A percentile compares a stretch with the other conserved stretches of the same genome.
These are phyloP conservation scores for Venturia pyrina DNA, from an alignment of 2,329 filamentous ascomycete species.

Conservation along the genomic window DNA sequence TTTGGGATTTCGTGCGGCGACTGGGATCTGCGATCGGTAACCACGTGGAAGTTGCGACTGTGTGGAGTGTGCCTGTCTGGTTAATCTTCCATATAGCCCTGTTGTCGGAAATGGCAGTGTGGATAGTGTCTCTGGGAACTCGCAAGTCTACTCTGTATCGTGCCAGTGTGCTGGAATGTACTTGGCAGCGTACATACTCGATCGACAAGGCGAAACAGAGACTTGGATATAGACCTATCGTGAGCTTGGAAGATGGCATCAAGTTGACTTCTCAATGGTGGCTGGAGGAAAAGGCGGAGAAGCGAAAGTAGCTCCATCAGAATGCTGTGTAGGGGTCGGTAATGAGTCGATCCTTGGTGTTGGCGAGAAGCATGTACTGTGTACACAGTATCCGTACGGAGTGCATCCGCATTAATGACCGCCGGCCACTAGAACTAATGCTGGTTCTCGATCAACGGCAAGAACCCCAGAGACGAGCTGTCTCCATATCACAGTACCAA, in stretches of 20 bases:
- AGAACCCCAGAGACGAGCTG: no score
- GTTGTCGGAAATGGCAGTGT: constrained; percentile 28
- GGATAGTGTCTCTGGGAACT: constrained; percentile 36
- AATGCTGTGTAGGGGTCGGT: no score
- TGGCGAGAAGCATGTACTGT: no score
- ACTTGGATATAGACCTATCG: constrained; percentile 42
- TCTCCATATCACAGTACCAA: no score
- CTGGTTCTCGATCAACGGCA: no score
- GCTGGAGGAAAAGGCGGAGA: neutral
- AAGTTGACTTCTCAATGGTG: constrained; percentile 16
- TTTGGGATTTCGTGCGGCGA: constrained; percentile 77
- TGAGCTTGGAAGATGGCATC: constrained; percentile 43
- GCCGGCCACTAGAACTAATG: no score
- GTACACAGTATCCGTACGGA: no score
- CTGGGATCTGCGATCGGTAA: constrained; percentile 56
- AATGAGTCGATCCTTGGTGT: no score
- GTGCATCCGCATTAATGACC: no score
- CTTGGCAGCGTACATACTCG: constrained; percentile 38
- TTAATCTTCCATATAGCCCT: constrained; percentile 25
- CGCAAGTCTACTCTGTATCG: constrained; percentile 35
- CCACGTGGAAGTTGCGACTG: constrained; percentile 35
- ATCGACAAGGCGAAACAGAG: constrained; percentile 41
- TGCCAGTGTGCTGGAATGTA: constrained; percentile 37
- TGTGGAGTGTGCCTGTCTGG: constrained; percentile 24
- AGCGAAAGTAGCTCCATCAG: no score